Conservation (phyloP, 345 rosid species). For the Mangifera indica region DNA sequence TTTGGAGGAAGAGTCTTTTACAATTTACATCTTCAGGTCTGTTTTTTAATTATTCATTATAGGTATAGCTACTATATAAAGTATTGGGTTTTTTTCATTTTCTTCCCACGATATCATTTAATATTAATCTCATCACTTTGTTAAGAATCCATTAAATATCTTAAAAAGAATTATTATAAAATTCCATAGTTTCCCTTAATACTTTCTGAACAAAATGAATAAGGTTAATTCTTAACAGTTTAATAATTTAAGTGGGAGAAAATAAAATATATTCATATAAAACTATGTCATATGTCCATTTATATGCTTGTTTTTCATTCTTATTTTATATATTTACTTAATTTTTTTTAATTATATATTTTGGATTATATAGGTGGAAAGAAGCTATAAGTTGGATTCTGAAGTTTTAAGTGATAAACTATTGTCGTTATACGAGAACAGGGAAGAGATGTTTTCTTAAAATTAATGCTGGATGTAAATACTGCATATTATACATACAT, state of each 20-base stretch:
- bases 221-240: too few relatives aligned
- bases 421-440: conserved; percentile 19
- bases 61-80: too few relatives aligned
- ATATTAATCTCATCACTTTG: too few relatives aligned
- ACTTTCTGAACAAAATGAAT: too few relatives aligned
- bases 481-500: too few relatives aligned
- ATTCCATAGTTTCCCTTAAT: too few relatives aligned
- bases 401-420: conserved; percentile 32
- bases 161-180: too few relatives aligned
- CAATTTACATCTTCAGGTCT: conserved; percentile 60
- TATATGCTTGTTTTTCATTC: background rate
- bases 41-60: background rate
- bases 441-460: background rate
- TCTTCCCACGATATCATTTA: too few relatives aligned
- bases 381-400: conserved; percentile 18
- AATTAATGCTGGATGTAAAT: background rate
- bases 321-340: background rate
- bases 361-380: conserved; percentile 28
- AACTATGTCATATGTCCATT: background rate
- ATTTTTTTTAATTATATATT: background rate
- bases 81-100: too few relatives aligned
- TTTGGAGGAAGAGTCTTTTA: conserved; percentile 47
- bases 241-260: too few relatives aligned
- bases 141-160: too few relatives aligned
- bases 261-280: too few relatives aligned